phyloP scores from a whole-genome alignment of 2,329 filamentous ascomycete genomes.

The Hymenoscyphus fructigenus region DNA sequence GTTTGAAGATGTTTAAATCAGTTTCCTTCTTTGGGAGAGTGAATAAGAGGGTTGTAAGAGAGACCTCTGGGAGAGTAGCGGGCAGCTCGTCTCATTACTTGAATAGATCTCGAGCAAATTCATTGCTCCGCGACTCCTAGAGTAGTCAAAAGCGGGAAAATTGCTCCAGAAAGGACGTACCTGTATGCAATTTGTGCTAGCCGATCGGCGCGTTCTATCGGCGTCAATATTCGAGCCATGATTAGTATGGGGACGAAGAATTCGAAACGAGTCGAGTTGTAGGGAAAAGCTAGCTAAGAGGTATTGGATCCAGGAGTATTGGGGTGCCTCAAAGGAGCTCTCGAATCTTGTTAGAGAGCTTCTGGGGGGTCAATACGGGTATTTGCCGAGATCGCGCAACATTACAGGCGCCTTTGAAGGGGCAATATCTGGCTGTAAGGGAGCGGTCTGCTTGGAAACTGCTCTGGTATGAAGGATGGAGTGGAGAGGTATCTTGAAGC shows the following conservation, averaged over 20 bases:
- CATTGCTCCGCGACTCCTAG: background rate
- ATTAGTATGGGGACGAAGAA: background rate
- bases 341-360: background rate
- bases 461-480: background rate
- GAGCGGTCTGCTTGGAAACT: background rate
- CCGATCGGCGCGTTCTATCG: background rate
- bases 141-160: background rate
- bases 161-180: background rate
- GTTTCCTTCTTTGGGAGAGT: background rate
- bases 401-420: background rate
- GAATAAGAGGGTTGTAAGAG: too few species aligned
- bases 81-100: background rate
- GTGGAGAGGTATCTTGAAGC: too few species aligned
- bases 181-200: background rate
- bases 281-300: too few species aligned
- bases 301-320: too few species aligned
- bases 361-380: background rate
- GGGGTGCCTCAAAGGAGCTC: background rate
- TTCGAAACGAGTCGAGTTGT: background rate
- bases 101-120: background rate
- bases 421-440: background rate
- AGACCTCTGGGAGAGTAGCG: background rate
- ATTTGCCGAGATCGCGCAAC: background rate
- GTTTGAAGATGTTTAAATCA: background rate
- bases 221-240: background rate